Percentiles rank a stretch among this genome's conserved stretches.
Conservation (phyloP, 1,284 basidiomycete species). For the Earliella scabrosa region DNA sequence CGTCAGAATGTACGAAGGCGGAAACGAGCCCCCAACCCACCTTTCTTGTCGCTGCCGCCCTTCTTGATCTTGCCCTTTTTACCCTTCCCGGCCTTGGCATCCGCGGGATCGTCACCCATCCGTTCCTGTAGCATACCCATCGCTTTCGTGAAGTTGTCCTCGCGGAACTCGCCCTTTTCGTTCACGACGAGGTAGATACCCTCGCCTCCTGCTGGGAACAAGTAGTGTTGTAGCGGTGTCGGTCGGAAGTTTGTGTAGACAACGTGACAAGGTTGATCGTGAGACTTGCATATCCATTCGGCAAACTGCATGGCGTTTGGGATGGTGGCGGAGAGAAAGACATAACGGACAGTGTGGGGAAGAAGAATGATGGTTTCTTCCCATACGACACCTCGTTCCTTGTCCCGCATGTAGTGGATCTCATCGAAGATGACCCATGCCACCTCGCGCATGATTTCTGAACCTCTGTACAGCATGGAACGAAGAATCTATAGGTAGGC, state of each 20-base stretch:
- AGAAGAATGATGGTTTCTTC: slow-evolving; percentile 96
- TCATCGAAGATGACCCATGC: slow-evolving; percentile 99
- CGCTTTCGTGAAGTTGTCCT: slow-evolving; percentile 97
- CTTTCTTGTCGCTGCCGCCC: slow-evolving; percentile 89
- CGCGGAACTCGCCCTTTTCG: slow-evolving; percentile 95
- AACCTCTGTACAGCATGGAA: slow-evolving; percentile 98
- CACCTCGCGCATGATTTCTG: slow-evolving; percentile 99
- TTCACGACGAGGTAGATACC: slow-evolving; percentile 99
- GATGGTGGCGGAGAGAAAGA: slow-evolving; percentile 99
- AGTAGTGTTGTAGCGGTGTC: slow-evolving; percentile 97
- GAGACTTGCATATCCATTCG: slow-evolving; percentile 97
- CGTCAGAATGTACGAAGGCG: slow-evolving; percentile 1
- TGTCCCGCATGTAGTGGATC: slow-evolving; percentile 99
- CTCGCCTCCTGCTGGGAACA: slow-evolving; percentile 96
- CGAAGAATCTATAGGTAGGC: slow-evolving; percentile 79
- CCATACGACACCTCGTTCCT: slow-evolving; percentile 88
- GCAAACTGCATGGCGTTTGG: slow-evolving; percentile 99
- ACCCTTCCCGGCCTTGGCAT: slow-evolving; percentile 80
- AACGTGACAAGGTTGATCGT: slow-evolving; percentile 98
- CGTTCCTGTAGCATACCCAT: slow-evolving; percentile 92
- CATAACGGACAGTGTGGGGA: slow-evolving; percentile 95
- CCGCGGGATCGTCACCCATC: slow-evolving; percentile 93
- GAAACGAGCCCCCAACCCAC: slow-evolving; percentile 41
- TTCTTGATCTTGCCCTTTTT: slow-evolving; percentile 91
- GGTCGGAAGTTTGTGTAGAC: slow-evolving; percentile 99